Percentiles rank a stretch among this genome's conserved stretches.
phyloP scores from a whole-genome alignment of 1,284 basidiomycete species.

The Sphaerobolus stellatus region DNA sequence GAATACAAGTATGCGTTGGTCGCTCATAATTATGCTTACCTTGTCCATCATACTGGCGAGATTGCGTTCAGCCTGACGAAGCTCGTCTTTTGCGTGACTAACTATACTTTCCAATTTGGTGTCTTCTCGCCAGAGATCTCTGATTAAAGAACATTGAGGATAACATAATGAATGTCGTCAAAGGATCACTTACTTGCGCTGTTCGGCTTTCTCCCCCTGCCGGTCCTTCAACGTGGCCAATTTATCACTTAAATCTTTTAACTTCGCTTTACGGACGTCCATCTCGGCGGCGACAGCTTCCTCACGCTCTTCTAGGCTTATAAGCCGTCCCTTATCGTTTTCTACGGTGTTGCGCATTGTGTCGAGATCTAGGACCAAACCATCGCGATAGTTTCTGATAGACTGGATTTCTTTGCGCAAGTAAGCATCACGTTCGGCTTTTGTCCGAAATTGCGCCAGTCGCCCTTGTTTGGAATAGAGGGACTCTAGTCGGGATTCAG shows the following conservation, averaged over 20 bases:
- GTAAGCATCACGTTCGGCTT: constrained; percentile 78
- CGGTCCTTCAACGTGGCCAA: constrained; percentile 68
- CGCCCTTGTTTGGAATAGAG: constrained; percentile 89
- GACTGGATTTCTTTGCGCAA: constrained; percentile 73
- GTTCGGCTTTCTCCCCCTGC: constrained; percentile 72
- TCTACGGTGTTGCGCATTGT: constrained; percentile 46
- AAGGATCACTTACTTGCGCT: constrained; percentile 59
- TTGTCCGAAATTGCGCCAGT: constrained; percentile 79
- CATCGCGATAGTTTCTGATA: constrained; percentile 55
- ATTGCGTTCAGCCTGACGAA: constrained; percentile 75
- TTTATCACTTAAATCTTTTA: constrained; percentile 68
- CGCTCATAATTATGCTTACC: constrained; percentile 43
- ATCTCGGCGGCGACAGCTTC: constrained; percentile 66
- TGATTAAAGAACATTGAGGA: constrained; percentile 27
- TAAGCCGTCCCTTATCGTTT: constrained; percentile 46
- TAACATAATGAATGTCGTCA: not conserved
- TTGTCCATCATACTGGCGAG: constrained; percentile 95
- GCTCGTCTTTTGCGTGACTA: constrained; percentile 74
- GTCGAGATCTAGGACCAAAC: constrained; percentile 53
- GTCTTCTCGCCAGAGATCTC: constrained; percentile 92
- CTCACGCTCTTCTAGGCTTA: constrained; percentile 59
- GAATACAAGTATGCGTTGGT: not conserved
- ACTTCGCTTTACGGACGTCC: constrained; percentile 71
- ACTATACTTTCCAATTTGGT: constrained; percentile 81
- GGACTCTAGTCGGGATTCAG: constrained; percentile 65